Evolutionary conservation across 2,329 filamentous ascomycete genomes (phyloP).

Genomic region (Ophiocordyceps camponoti-leonardi): DNA sequence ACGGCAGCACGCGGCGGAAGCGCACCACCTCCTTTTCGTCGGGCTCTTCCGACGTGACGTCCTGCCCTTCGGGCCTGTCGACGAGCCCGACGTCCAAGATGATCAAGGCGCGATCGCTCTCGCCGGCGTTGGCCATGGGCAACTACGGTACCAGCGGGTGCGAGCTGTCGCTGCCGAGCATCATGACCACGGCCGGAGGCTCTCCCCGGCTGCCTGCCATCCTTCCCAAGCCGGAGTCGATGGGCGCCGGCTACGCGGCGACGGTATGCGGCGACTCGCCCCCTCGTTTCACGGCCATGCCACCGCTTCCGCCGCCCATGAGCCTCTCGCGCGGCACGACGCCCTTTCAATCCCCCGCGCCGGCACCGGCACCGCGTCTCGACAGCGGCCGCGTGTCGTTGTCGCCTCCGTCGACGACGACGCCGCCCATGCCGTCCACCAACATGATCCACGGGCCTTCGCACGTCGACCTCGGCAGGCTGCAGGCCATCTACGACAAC

Average conservation of each 20-base stretch:
- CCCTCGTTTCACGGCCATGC: slow-evolving; percentile 11
- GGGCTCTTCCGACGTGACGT: slow-evolving; percentile 36
- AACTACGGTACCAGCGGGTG: slow-evolving; percentile 27
- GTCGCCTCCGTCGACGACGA: slow-evolving; percentile 16
- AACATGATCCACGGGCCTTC: slow-evolving; percentile 15
- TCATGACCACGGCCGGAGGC: slow-evolving; percentile 22
- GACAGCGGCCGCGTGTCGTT: slow-evolving; percentile 38
- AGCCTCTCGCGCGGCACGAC: slow-evolving; percentile 14
- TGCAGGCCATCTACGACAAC: slow-evolving; percentile 51
- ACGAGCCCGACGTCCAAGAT: slow-evolving; percentile 34
- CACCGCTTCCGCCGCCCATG: slow-evolving; percentile 23
- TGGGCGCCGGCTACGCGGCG: slow-evolving; percentile 20
- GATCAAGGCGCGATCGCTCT: slow-evolving; percentile 27
- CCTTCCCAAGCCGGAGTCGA: slow-evolving; percentile 45
- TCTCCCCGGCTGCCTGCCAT: slow-evolving; percentile 41
- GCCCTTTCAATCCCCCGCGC: slow-evolving; percentile 14
- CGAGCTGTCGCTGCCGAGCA: slow-evolving; percentile 34
- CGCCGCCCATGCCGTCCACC: background rate
- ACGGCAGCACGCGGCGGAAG: slow-evolving; percentile 67
- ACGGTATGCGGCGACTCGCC: slow-evolving; percentile 11
- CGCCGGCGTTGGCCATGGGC: slow-evolving; percentile 26
- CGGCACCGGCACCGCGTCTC: slow-evolving; percentile 33
- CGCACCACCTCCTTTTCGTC: slow-evolving; percentile 55
- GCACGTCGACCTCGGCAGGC: slow-evolving; percentile 45
- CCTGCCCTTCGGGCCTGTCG: slow-evolving; percentile 27